These are phyloP conservation scores for Trichoderma sp. DNA, from an alignment of 2,329 filamentous ascomycete species.

Conservation along the genomic window DNA sequence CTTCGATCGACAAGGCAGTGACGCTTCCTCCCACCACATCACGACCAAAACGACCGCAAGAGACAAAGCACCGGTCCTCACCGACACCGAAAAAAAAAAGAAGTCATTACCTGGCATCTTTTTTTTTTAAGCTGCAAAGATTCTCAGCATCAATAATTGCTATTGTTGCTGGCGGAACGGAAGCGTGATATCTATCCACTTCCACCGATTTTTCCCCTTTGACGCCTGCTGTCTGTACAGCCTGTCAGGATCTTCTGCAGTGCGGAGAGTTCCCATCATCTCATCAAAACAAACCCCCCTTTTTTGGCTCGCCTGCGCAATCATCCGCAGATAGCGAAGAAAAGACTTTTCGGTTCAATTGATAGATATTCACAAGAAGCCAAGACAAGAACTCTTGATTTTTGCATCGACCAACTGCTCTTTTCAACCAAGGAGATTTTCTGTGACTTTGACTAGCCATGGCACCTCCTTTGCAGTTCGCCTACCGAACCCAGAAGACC, in stretches of 20 bases:
- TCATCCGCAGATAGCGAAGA: constrained; percentile 1
- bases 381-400: constrained; percentile 24
- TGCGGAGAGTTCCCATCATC: constrained; percentile 25
- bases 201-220: neutral
- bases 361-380: constrained; percentile 17
- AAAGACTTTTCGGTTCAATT: constrained; percentile 22
- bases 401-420: constrained; percentile 21
- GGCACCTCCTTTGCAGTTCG: constrained; percentile 91
- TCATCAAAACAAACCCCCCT: constrained; percentile 16
- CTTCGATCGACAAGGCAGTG: constrained; percentile 23
- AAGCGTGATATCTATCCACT: constrained; percentile 2
- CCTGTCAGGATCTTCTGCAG: constrained; percentile 26
- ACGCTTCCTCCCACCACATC: constrained; percentile 21
- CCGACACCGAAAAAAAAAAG: constrained; percentile 5
- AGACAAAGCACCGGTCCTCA: constrained; percentile 17
- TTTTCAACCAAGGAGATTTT: constrained; percentile 34
- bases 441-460: constrained; percentile 94
- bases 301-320: constrained; percentile 15
- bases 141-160: neutral
- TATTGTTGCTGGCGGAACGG: constrained; percentile 7
- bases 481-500: constrained; percentile 94
- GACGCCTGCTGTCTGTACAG: constrained; percentile 16
- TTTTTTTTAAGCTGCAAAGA: neutral
- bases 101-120: constrained; percentile 5
- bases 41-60: constrained; percentile 8